These are phyloP conservation scores for Aspergillus neoniger DNA, from an alignment of 2,329 filamentous ascomycete genomes.

Conservation along the genomic window DNA sequence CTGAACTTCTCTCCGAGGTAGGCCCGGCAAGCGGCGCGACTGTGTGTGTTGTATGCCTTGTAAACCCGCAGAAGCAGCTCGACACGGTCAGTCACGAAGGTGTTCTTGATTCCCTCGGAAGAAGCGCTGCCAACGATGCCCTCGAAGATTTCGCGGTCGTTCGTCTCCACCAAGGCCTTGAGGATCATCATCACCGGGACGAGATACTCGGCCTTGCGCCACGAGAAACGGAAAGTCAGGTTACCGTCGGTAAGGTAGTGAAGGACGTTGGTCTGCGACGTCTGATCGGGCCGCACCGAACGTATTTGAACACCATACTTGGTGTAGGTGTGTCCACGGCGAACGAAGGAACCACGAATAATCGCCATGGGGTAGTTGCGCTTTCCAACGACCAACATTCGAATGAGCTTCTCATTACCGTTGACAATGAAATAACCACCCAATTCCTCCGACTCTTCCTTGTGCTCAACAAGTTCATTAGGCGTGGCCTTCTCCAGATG, in stretches of 20 bases:
- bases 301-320: conserved; percentile 88
- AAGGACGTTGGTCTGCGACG: conserved; percentile 93
- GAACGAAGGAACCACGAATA: conserved; percentile 82
- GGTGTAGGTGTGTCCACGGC: conserved; percentile 83
- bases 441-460: conserved; percentile 94
- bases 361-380: conserved; percentile 97
- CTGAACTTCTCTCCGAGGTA: conserved; percentile 92
- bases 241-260: conserved; percentile 97
- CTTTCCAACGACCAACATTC: conserved; percentile 84
- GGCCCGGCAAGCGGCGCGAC: conserved; percentile 75
- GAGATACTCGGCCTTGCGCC: conserved; percentile 96
- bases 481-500: conserved; percentile 86
- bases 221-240: conserved; percentile 95
- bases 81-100: conserved; percentile 91
- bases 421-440: conserved; percentile 98
- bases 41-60: conserved; percentile 85
- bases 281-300: conserved; percentile 94
- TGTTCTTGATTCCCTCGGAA: conserved; percentile 78
- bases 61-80: conserved; percentile 91
- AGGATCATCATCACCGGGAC: conserved; percentile 95
- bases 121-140: conserved; percentile 77
- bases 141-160: conserved; percentile 94
- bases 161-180: conserved; percentile 93
- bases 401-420: conserved; percentile 94
- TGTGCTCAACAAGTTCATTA: conserved; percentile 75